These are phyloP conservation scores for Chalara sp. DNA, from an alignment of 2,329 filamentous ascomycete genomes.

Conservation along the genomic window DNA sequence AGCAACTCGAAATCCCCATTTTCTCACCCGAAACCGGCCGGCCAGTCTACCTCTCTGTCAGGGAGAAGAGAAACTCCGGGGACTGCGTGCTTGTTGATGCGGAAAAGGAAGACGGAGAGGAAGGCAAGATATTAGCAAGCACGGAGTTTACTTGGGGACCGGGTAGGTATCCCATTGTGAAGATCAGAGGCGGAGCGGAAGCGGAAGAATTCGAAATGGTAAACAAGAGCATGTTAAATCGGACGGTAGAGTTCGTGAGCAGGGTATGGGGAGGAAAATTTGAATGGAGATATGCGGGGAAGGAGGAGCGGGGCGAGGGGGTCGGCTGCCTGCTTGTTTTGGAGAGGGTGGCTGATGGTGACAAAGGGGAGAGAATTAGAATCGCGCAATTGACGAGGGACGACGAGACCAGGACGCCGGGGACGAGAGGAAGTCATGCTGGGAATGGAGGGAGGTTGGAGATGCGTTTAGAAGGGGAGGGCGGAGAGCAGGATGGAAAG, in stretches of 20 bases:
- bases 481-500: constrained; percentile 25
- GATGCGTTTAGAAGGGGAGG: constrained; percentile 31
- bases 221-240: constrained; percentile 34
- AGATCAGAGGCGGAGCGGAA: constrained; percentile 5
- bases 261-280: constrained; percentile 37
- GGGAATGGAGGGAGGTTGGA: constrained; percentile 45
- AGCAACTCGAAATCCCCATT: constrained; percentile 35
- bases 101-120: constrained; percentile 29
- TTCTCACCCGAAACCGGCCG: constrained; percentile 23
- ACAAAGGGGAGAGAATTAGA: constrained; percentile 11
- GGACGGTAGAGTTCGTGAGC: constrained; percentile 40
- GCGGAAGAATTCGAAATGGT: constrained; percentile 24
- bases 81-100: constrained; percentile 40
- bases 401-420: constrained; percentile 32
- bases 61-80: constrained; percentile 34
- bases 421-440: constrained; percentile 31
- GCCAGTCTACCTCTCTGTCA: constrained; percentile 44
- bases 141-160: constrained; percentile 54
- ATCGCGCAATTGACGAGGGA: constrained; percentile 40
- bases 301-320: constrained; percentile 35
- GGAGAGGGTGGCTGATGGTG: constrained; percentile 31
- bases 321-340: constrained; percentile 41
- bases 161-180: constrained; percentile 41
- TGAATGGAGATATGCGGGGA: constrained; percentile 48
- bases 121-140: constrained; percentile 33